Percentiles rank a stretch among this genome's conserved stretches.
Evolutionary conservation across 345 rosid species (phyloP).

Genomic region (Erucastrum elatum): DNA sequence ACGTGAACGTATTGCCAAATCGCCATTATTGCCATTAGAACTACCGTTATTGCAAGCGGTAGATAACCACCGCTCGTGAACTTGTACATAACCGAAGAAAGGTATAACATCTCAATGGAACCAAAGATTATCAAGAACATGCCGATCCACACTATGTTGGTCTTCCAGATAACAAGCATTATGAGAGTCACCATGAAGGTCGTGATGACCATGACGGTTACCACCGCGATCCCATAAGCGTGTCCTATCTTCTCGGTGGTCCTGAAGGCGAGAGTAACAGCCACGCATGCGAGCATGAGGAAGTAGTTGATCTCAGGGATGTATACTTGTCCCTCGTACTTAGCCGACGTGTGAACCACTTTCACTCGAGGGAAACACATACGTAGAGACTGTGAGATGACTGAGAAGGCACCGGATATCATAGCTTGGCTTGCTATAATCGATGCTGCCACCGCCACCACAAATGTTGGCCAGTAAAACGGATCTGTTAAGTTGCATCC

Average conservation of each 20-base stretch:
- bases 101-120: constrained; percentile 44
- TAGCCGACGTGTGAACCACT: constrained; percentile 72
- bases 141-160: constrained; percentile 41
- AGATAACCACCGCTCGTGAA: constrained; percentile 62
- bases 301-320: constrained; percentile 80
- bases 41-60: constrained; percentile 47
- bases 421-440: constrained; percentile 89
- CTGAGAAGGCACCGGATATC: constrained; percentile 73
- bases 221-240: constrained; percentile 83
- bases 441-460: constrained; percentile 68
- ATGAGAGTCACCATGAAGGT: constrained; percentile 58
- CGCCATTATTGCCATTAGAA: constrained; percentile 57
- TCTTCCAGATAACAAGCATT: constrained; percentile 77
- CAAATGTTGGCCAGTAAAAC: constrained; percentile 80
- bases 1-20: constrained; percentile 67
- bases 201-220: constrained; percentile 63
- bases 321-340: constrained; percentile 83
- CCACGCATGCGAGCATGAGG: constrained; percentile 69
- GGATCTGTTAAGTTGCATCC: constrained; percentile 42
- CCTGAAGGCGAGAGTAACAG: constrained; percentile 50
- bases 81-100: constrained; percentile 60
- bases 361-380: constrained; percentile 83
- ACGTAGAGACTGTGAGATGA: constrained; percentile 59
- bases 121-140: constrained; percentile 48
- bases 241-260: constrained; percentile 65